These are phyloP conservation scores for Boletus albobrunnescens DNA, from an alignment of 1,284 basidiomycete genomes.

Conservation along the genomic window DNA sequence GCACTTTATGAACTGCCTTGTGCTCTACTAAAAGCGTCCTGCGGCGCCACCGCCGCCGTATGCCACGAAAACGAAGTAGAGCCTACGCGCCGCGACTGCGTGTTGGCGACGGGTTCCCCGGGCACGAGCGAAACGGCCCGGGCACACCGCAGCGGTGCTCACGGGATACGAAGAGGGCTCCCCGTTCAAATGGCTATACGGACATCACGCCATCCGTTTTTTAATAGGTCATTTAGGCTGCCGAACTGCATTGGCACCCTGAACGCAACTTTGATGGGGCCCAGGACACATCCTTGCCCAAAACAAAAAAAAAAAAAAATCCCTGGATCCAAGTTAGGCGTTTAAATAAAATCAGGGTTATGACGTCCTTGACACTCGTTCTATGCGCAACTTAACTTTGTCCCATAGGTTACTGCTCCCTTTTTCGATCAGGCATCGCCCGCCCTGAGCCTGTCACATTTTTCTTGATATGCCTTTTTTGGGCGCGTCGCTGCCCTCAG, in stretches of 20 bases:
- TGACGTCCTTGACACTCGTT: constrained; percentile 24
- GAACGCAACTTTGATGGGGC: too few species aligned
- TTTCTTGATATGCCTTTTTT: constrained; percentile 20
- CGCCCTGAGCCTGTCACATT: constrained; percentile 15
- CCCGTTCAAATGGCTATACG: background rate
- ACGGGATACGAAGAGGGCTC: too few species aligned
- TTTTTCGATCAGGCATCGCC: constrained; percentile 6
- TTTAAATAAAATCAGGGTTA: constrained; percentile 28
- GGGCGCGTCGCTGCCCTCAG: constrained; percentile 3
- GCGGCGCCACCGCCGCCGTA: constrained; percentile 14
- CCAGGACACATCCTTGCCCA: too few species aligned
- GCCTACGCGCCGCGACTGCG: constrained; percentile 8
- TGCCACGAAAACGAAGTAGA: constrained; percentile 5
- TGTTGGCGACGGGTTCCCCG: constrained; percentile 11
- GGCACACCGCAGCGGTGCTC: constrained; percentile 14
- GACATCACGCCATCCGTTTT: constrained; percentile 5
- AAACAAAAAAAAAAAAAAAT: too few species aligned
- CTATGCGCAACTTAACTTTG: constrained; percentile 29
- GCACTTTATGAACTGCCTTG: constrained; percentile 7
- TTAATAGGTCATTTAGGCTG: constrained; percentile 3
- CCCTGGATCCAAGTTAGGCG: constrained; percentile 12
- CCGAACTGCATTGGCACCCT: constrained; percentile 17
- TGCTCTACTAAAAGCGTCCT: constrained; percentile 9
- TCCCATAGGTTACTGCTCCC: constrained; percentile 7
- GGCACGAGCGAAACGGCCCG: constrained; percentile 6